A percentile compares a stretch with the other conserved stretches of the same genome.
Evolutionary conservation across 495 filamentous ascomycete species (phyloP).

Genomic region (Annulohypoxylon maeteangense): DNA sequence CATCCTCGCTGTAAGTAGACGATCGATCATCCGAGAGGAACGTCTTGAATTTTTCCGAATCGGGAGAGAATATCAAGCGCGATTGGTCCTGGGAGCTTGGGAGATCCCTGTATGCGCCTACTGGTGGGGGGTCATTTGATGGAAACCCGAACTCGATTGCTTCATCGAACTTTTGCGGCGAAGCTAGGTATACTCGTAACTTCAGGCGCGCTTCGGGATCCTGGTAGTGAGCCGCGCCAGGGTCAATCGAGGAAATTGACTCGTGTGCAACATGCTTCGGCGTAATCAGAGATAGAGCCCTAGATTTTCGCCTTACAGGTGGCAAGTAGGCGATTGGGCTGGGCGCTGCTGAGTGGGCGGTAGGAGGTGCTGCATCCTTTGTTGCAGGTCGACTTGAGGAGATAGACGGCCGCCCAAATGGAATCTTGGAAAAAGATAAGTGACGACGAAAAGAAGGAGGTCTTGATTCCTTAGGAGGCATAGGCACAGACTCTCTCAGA

Average conservation of each 20-base stretch:
- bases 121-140: slow-evolving; percentile 59
- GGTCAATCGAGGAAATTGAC: slow-evolving; percentile 71
- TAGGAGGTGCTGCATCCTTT: slow-evolving; percentile 50
- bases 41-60: slow-evolving; percentile 54
- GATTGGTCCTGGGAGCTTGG: slow-evolving; percentile 32
- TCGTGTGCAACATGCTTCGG: slow-evolving; percentile 59
- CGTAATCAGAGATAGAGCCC: slow-evolving; percentile 60
- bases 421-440: slow-evolving; percentile 64
- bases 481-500: slow-evolving; percentile 53
- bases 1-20: slow-evolving; percentile 61
- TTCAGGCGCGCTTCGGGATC: slow-evolving; percentile 91
- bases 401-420: slow-evolving; percentile 63
- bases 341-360: slow-evolving; percentile 49
- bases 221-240: slow-evolving; percentile 83
- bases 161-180: slow-evolving; percentile 95
- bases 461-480: slow-evolving; percentile 52
- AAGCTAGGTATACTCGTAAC: slow-evolving; percentile 86
- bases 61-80: slow-evolving; percentile 46
- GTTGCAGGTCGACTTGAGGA: slow-evolving; percentile 56
- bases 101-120: slow-evolving; percentile 26
- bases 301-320: slow-evolving; percentile 58
- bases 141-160: slow-evolving; percentile 94
- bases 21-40: slow-evolving; percentile 62
- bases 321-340: slow-evolving; percentile 45
- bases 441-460: slow-evolving; percentile 63